Evolutionary conservation across 805 yeast species (phyloP).

Genomic region (Yamadazyma phyllophila): DNA sequence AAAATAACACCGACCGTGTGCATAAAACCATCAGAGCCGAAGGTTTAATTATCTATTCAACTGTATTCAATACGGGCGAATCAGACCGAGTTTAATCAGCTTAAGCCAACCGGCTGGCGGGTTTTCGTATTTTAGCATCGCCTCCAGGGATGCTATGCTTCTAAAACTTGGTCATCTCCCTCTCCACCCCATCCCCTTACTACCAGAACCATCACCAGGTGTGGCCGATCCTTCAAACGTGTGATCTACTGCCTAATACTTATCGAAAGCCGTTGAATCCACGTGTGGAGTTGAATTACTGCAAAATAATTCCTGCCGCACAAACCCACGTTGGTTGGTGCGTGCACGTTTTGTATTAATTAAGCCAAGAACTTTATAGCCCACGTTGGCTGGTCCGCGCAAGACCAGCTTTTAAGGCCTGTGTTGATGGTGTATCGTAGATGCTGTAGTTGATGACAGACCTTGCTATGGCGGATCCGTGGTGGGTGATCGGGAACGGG

Average conservation of each 20-base stretch:
- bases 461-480: no score
- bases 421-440: no score
- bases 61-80: not conserved
- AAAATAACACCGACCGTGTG: slow-evolving; percentile 2
- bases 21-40: not conserved
- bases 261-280: not conserved
- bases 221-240: no score
- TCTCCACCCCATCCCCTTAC: not conserved
- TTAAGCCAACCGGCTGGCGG: not conserved
- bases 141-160: not conserved
- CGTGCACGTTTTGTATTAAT: not conserved
- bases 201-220: no score
- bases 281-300: slow-evolving; percentile 2
- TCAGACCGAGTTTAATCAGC: no score
- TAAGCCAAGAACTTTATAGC: not conserved
- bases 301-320: not conserved
- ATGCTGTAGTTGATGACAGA: no score
- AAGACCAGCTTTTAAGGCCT: not conserved
- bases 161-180: not conserved
- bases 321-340: slow-evolving; percentile 5
- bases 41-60: not conserved
- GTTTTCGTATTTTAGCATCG: not conserved
- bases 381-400: slow-evolving; percentile 3
- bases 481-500: no score
- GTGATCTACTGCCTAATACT: no score